Conservation (phyloP, 257 asterid species). For the Lycium barbarum region DNA sequence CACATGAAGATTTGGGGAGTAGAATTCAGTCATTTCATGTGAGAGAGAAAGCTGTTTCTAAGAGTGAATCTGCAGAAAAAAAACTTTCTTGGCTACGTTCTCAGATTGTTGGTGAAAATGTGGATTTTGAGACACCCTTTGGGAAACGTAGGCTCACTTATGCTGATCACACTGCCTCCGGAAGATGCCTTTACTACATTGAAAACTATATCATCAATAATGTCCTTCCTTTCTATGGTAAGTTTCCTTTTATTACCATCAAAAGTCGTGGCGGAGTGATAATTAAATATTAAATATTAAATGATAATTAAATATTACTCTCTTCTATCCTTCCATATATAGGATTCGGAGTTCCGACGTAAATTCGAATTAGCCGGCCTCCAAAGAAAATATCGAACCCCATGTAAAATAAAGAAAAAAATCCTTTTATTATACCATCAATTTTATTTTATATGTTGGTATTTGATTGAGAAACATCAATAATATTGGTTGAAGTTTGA, state of each 20-base stretch:
- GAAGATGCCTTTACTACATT: constrained; percentile 52
- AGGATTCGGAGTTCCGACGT: no score
- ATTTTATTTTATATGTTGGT: not conserved
- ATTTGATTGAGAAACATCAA: not conserved
- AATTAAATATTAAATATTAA: no score
- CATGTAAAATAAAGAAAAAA: no score
- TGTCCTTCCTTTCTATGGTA: constrained; percentile 63
- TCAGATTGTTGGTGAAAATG: constrained; percentile 45
- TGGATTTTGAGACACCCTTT: constrained; percentile 51
- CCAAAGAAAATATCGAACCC: no score
- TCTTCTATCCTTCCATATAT: no score
- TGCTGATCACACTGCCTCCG: constrained; percentile 71
- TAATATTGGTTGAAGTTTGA: no score
- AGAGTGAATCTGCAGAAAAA: not conserved
- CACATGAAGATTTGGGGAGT: not conserved
- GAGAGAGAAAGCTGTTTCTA: not conserved
- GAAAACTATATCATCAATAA: constrained; percentile 48
- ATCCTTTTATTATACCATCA: no score
- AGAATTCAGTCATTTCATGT: constrained; percentile 16
- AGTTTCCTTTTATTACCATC: not conserved
- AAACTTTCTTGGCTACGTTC: constrained; percentile 15
- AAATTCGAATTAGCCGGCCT: no score
- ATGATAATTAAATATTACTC: no score
- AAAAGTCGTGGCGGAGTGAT: no score
- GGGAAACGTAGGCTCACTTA: constrained; percentile 60